Conservation (phyloP, 2,329 filamentous ascomycete species). For the Chalara sp. region DNA sequence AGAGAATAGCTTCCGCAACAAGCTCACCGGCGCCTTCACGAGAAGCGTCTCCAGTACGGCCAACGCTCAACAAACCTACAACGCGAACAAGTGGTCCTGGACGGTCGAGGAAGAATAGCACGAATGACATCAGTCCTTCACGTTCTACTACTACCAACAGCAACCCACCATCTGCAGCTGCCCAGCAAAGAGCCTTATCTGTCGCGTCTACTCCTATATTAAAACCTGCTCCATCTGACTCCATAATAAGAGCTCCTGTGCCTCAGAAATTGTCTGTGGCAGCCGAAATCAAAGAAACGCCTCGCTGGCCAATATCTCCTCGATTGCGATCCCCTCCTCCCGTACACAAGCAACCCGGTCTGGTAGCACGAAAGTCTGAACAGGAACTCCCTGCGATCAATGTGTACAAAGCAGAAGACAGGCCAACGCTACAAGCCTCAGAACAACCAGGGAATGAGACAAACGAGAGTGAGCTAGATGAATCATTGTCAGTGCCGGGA, state of each 20-base stretch:
- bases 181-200: slow-evolving; percentile 61
- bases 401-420: slow-evolving; percentile 35
- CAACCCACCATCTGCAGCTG: slow-evolving; percentile 53
- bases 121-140: slow-evolving; percentile 56
- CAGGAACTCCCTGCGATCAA: slow-evolving; percentile 45
- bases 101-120: slow-evolving; percentile 59
- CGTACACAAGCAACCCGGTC: slow-evolving; percentile 39
- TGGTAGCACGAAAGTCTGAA: slow-evolving; percentile 40
- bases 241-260: slow-evolving; percentile 51
- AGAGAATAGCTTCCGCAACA: slow-evolving; percentile 29
- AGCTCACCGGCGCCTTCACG: slow-evolving; percentile 40
- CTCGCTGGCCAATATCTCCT: slow-evolving; percentile 72
- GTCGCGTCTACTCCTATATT: slow-evolving; percentile 62
- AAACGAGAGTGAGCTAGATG: slow-evolving; percentile 21
- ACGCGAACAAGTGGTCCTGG: slow-evolving; percentile 28
- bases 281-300: slow-evolving; percentile 47
- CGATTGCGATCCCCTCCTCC: slow-evolving; percentile 73
- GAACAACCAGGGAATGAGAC: slow-evolving; percentile 27
- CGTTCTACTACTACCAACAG: slow-evolving; percentile 39
- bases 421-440: slow-evolving; percentile 29
- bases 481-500: slow-evolving; percentile 29
- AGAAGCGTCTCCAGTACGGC: slow-evolving; percentile 37
- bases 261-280: slow-evolving; percentile 53
- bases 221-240: slow-evolving; percentile 53
- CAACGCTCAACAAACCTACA: slow-evolving; percentile 18